Evolutionary conservation across 139 green algal species (phyloP).

Genomic region (Tetradesmus obliquus): DNA sequence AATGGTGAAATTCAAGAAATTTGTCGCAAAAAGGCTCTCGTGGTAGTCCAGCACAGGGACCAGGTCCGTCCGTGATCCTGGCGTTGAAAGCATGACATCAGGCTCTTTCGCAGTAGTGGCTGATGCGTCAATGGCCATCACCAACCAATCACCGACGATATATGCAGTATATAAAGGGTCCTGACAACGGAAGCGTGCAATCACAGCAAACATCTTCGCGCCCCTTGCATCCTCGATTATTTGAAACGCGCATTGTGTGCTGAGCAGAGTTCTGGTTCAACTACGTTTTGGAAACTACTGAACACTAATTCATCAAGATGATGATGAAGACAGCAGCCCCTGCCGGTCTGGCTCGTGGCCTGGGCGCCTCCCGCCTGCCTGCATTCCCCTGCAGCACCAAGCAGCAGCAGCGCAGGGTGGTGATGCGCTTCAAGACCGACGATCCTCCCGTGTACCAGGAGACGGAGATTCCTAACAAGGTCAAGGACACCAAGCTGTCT

Average conservation of each 20-base stretch:
- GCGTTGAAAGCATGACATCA: neutral
- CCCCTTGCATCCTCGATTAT: neutral
- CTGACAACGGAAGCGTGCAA: neutral
- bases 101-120: neutral
- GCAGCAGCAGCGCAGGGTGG: neutral
- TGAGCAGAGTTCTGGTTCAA: neutral
- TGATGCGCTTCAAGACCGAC: conserved; percentile 1
- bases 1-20: too few species aligned
- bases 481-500: conserved; percentile 8
- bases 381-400: neutral
- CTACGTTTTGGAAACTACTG: neutral
- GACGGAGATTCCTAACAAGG: neutral
- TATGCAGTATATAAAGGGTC: neutral
- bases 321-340: neutral
- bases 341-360: neutral
- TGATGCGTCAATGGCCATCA: neutral
- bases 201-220: neutral
- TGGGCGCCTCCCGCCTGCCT: neutral
- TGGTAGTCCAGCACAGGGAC: too few species aligned
- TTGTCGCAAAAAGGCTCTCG: too few species aligned
- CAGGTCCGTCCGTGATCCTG: too few species aligned
- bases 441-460: neutral
- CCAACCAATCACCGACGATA: neutral
- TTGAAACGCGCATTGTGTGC: neutral
- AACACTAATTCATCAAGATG: neutral